Percentiles rank a stretch among this genome's conserved stretches.
Evolutionary conservation across 805 yeast genomes (phyloP).

Genomic region (Yamadazyma phyllophila): DNA sequence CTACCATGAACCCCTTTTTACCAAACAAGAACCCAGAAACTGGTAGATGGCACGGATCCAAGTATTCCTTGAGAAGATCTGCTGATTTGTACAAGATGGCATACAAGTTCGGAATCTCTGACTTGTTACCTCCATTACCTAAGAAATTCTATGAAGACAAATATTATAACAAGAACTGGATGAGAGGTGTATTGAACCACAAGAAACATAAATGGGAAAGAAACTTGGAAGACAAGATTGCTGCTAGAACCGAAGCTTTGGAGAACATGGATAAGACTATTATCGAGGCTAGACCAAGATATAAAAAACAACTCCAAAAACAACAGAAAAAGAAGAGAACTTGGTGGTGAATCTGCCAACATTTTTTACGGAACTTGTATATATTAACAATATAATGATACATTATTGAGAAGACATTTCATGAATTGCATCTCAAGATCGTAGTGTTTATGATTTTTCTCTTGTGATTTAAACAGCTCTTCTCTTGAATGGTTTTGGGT

Average conservation of each 20-base stretch:
- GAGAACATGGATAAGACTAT: slow-evolving; percentile 64
- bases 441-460: not conserved
- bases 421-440: not conserved
- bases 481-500: slow-evolving; percentile 5
- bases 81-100: slow-evolving; percentile 84
- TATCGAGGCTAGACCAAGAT: slow-evolving; percentile 53
- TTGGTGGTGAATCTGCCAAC: slow-evolving; percentile 27
- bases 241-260: slow-evolving; percentile 63
- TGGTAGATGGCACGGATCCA: slow-evolving; percentile 71
- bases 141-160: slow-evolving; percentile 79
- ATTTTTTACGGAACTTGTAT: slow-evolving; percentile 2
- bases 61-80: slow-evolving; percentile 77
- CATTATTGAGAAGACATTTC: not conserved
- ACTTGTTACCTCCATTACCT: slow-evolving; percentile 66
- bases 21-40: slow-evolving; percentile 84
- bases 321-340: slow-evolving; percentile 33
- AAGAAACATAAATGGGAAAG: slow-evolving; percentile 84
- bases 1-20: slow-evolving; percentile 80
- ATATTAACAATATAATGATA: slow-evolving; percentile 6
- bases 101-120: slow-evolving; percentile 72
- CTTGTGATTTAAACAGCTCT: slow-evolving; percentile 4
- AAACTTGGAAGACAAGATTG: slow-evolving; percentile 55
- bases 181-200: slow-evolving; percentile 75
- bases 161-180: slow-evolving; percentile 62
- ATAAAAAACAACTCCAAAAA: slow-evolving; percentile 39